Percentiles rank a stretch among this genome's conserved stretches.
Conservation (phyloP, 306 rosid genomes). For the Malus sieversii region DNA sequence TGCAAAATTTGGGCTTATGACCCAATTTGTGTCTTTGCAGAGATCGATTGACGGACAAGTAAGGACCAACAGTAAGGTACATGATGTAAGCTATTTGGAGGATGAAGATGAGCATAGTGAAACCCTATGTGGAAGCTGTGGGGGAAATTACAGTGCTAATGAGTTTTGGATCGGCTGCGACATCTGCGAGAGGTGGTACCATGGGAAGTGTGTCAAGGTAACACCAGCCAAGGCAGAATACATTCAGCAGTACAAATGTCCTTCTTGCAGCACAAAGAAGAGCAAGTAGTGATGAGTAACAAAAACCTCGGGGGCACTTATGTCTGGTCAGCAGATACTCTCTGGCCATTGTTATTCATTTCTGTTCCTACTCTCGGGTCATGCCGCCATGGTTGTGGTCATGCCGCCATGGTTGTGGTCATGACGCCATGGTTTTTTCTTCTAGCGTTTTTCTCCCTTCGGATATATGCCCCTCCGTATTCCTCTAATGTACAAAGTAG, state of each 20-base stretch:
- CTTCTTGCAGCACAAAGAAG: slow-evolving; percentile 43
- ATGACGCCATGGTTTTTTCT: not conserved
- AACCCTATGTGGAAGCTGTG: slow-evolving; percentile 59
- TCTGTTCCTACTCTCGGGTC: not conserved
- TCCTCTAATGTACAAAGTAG: not conserved
- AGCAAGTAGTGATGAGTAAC: slow-evolving; percentile 24
- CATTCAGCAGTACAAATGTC: slow-evolving; percentile 51
- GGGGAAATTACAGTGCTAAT: slow-evolving; percentile 41
- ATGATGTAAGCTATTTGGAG: slow-evolving; percentile 36
- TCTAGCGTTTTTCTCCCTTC: not conserved
- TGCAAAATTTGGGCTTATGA: slow-evolving; percentile 1
- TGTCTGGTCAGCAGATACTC: not conserved
- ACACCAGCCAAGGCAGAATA: slow-evolving; percentile 50
- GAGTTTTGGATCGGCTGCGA: slow-evolving; percentile 65
- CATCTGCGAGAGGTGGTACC: slow-evolving; percentile 60
- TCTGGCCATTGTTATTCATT: not conserved
- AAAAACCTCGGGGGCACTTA: not conserved
- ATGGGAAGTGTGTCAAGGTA: slow-evolving; percentile 57
- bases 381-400: not conserved
- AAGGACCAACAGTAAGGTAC: slow-evolving; percentile 32
- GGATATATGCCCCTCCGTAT: not conserved
- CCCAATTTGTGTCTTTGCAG: slow-evolving; percentile 21
- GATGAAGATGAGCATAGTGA: slow-evolving; percentile 47
- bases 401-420: not conserved
- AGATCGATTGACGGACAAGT: slow-evolving; percentile 41